These are phyloP conservation scores for Huntiella decipiens DNA, from an alignment of 2,329 filamentous ascomycete genomes.

Conservation along the genomic window DNA sequence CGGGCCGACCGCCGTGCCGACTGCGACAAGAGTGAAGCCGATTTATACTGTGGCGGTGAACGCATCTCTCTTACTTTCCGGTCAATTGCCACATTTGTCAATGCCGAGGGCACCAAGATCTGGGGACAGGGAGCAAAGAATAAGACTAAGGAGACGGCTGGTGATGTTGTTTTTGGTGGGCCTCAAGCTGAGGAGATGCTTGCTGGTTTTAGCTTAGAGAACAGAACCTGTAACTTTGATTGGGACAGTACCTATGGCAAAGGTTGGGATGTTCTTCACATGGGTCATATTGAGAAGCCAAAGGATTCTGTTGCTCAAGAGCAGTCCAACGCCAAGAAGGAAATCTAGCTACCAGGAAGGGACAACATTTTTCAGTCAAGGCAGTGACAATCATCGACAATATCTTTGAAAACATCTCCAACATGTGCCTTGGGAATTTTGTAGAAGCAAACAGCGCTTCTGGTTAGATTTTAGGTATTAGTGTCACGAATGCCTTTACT, in stretches of 20 bases:
- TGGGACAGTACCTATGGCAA: constrained; percentile 59
- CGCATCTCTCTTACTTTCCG: constrained; percentile 89
- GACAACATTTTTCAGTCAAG: not conserved
- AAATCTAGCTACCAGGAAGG: not conserved
- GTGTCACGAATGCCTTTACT: not conserved
- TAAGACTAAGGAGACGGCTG: constrained; percentile 44
- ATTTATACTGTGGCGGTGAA: constrained; percentile 53
- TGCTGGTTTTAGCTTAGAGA: constrained; percentile 67
- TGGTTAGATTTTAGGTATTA: not conserved
- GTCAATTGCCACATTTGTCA: constrained; percentile 68
- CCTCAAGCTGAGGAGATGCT: constrained; percentile 52
- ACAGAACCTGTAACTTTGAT: constrained; percentile 50
- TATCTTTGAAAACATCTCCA: not conserved
- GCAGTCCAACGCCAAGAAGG: constrained; percentile 14
- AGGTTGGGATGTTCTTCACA: constrained; percentile 71
- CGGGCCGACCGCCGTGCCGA: constrained; percentile 60
- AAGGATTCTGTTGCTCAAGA: not conserved
- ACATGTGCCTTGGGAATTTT: not conserved
- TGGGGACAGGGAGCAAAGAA: constrained; percentile 79
- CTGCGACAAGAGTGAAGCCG: constrained; percentile 46
- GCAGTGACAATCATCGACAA: not conserved
- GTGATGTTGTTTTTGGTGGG: constrained; percentile 37
- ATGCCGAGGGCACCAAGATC: constrained; percentile 43
- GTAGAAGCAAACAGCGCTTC: not conserved
- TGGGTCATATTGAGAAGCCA: constrained; percentile 16